These are phyloP conservation scores for Aspergillaceae sp. DNA, from an alignment of 2,329 filamentous ascomycete species.

Conservation along the genomic window DNA sequence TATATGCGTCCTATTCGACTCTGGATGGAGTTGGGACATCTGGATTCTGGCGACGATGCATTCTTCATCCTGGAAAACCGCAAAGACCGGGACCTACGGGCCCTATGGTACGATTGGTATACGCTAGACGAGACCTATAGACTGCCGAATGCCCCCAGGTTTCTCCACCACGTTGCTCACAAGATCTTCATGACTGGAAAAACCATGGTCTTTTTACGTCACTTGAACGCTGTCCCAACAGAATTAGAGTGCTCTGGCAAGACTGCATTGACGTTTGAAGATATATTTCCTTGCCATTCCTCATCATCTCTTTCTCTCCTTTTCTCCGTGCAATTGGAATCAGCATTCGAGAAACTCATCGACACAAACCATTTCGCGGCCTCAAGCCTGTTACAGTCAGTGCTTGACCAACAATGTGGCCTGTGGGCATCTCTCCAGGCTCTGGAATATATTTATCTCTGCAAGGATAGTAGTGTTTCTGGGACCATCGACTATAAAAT, in stretches of 20 bases:
- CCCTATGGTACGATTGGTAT: conserved; percentile 70
- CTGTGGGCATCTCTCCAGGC: conserved; percentile 57
- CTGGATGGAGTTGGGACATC: conserved; percentile 76
- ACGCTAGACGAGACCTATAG: conserved; percentile 52
- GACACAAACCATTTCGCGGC: conserved; percentile 63
- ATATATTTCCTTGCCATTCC: conserved; percentile 32
- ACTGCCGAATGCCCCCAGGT: conserved; percentile 60
- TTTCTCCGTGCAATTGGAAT: conserved; percentile 60
- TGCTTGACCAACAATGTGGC: conserved; percentile 61
- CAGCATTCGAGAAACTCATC: conserved; percentile 68
- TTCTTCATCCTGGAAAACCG: conserved; percentile 65
- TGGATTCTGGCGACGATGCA: conserved; percentile 56
- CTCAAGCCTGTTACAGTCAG: conserved; percentile 55
- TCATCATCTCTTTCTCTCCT: conserved; percentile 23
- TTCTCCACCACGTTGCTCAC: conserved; percentile 59
- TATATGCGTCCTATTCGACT: conserved; percentile 70
- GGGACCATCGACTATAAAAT: conserved; percentile 58
- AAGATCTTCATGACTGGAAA: conserved; percentile 84
- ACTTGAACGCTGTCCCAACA: conserved; percentile 47
- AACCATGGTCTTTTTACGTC: conserved; percentile 73
- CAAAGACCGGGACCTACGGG: conserved; percentile 49
- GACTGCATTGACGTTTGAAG: conserved; percentile 21
- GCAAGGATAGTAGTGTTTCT: conserved; percentile 61
- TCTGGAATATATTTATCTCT: conserved; percentile 66
- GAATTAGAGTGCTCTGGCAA: conserved; percentile 26